phyloP scores from a whole-genome alignment of 805 yeast genomes.

The Naumovozyma dairenensis region DNA sequence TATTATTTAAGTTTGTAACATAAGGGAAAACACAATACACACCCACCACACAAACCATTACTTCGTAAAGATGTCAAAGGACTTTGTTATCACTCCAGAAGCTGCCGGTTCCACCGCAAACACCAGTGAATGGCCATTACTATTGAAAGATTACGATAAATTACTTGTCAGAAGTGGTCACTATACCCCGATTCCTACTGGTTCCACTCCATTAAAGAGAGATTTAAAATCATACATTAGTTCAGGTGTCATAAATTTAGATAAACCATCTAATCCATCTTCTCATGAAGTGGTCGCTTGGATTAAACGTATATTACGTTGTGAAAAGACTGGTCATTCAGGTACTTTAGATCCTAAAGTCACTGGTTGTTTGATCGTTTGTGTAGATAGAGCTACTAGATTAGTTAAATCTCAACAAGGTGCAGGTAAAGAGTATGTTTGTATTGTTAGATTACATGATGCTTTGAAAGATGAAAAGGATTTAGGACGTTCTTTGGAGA shows the following conservation, averaged over 20 bases:
- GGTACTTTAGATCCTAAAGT: constrained; percentile 99
- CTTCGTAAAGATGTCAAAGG: constrained; percentile 50
- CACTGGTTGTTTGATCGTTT: constrained; percentile 96
- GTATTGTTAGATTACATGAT: constrained; percentile 93
- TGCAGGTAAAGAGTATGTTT: constrained; percentile 99
- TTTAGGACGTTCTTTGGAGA: constrained; percentile 78
- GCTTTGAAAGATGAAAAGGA: constrained; percentile 85
- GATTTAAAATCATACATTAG: constrained; percentile 82
- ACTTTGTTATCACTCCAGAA: constrained; percentile 83
- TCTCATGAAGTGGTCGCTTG: constrained; percentile 99
- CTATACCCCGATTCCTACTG: constrained; percentile 94
- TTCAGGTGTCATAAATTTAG: constrained; percentile 93
- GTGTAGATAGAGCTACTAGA: constrained; percentile 97
- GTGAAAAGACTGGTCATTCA: constrained; percentile 97
- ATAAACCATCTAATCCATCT: constrained; percentile 96
- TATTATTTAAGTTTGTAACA: too few relatives aligned
- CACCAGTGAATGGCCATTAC: constrained; percentile 91
- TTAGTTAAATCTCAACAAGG: constrained; percentile 98
- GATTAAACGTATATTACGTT: constrained; percentile 91
- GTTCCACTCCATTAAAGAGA: constrained; percentile 89
- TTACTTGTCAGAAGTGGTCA: constrained; percentile 91
- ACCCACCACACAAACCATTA: too few relatives aligned
- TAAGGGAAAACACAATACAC: too few relatives aligned
- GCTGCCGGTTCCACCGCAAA: constrained; percentile 66
- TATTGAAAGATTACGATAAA: constrained; percentile 89